These are phyloP conservation scores for Copromyces sp. DNA, from an alignment of 495 filamentous ascomycete species.

Conservation along the genomic window DNA sequence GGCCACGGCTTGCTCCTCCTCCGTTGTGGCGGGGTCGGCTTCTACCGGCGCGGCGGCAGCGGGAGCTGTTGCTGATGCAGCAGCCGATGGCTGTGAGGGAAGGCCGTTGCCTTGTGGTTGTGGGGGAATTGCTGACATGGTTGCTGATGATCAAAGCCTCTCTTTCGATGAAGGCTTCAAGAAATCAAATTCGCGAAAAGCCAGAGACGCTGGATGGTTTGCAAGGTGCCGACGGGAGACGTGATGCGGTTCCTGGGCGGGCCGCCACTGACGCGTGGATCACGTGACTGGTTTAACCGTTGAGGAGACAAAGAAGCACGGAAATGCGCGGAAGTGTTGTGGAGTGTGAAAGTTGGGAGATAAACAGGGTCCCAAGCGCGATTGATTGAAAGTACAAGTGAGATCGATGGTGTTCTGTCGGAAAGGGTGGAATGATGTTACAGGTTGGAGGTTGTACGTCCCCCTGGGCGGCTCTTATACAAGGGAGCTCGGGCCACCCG, in stretches of 20 bases:
- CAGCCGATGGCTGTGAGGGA: background rate
- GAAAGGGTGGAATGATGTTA: background rate
- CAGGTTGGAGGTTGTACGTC: background rate
- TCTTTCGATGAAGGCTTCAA: background rate
- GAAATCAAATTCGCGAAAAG: background rate
- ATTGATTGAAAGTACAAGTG: background rate
- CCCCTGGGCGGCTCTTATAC: background rate
- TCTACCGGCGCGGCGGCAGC: conserved; percentile 3
- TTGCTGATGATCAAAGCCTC: background rate
- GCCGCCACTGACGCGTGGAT: background rate
- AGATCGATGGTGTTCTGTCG: background rate
- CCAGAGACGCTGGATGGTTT: background rate
- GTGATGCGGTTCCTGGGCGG: background rate
- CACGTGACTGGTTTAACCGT: background rate
- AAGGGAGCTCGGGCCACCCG: background rate
- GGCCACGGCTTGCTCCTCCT: conserved; percentile 8
- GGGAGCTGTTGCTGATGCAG: background rate
- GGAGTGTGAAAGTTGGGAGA: background rate
- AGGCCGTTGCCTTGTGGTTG: background rate
- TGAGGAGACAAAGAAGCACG: background rate
- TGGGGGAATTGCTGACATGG: background rate
- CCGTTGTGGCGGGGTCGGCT: conserved; percentile 11
- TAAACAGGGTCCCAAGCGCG: background rate
- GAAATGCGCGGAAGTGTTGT: background rate
- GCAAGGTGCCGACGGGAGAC: background rate